These are phyloP conservation scores for Colletotrichum tamarilloi DNA, from an alignment of 2,329 filamentous ascomycete species.

Conservation along the genomic window DNA sequence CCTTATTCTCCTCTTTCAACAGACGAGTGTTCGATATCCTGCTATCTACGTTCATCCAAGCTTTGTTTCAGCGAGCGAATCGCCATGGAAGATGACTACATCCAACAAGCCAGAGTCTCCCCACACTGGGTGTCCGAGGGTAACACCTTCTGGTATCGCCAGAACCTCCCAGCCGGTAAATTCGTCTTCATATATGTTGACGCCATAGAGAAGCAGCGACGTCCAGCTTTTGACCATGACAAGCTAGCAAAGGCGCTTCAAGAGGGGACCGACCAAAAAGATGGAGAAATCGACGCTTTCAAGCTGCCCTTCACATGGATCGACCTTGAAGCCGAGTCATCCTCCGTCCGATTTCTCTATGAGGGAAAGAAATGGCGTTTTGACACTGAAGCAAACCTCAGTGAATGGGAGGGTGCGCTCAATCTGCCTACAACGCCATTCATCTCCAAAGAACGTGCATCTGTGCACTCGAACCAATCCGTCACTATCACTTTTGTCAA, in stretches of 20 bases:
- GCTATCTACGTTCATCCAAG: neutral
- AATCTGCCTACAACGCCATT: slow-evolving; percentile 28
- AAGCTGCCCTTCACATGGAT: slow-evolving; percentile 41
- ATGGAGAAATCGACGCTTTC: slow-evolving; percentile 15
- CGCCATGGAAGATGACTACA: slow-evolving; percentile 12
- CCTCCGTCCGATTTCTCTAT: slow-evolving; percentile 37
- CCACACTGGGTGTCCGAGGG: slow-evolving; percentile 39
- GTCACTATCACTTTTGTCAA: slow-evolving; percentile 41
- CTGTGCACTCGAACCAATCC: slow-evolving; percentile 23
- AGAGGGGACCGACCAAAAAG: neutral
- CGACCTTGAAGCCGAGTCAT: slow-evolving; percentile 28
- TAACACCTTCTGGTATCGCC: slow-evolving; percentile 42
- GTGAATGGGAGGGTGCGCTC: neutral
- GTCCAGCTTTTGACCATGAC: slow-evolving; percentile 40
- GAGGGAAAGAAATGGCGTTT: slow-evolving; percentile 25
- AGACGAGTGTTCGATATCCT: neutral
- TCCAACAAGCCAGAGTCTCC: slow-evolving; percentile 26
- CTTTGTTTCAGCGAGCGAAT: neutral
- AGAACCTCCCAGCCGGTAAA: slow-evolving; percentile 17
- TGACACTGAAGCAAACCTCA: neutral
- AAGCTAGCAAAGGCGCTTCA: slow-evolving; percentile 36
- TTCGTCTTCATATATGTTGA: slow-evolving; percentile 41
- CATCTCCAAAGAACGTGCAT: slow-evolving; percentile 38
- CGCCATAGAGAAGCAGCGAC: slow-evolving; percentile 19
- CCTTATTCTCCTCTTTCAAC: neutral